Base-by-base conservation (phyloP, 2,329 filamentous ascomycete genomes). In the Dactylellina parvicollis region DNA sequence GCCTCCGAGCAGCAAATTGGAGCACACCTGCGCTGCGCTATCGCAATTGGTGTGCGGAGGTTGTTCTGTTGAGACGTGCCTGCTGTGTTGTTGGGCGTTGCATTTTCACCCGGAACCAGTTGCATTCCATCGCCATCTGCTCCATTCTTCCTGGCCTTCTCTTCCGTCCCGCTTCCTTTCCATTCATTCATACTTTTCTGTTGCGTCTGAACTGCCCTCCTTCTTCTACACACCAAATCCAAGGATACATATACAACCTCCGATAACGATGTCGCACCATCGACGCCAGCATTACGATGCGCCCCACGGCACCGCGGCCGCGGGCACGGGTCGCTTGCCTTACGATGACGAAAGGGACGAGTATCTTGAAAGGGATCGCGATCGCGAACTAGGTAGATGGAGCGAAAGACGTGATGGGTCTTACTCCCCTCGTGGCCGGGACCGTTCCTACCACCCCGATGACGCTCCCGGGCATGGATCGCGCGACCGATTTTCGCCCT, bases 341-440 rank as follows among this genome's bases (percentile, higher is more conserved):
- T 73, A 73, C 47, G 69, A 73, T 36, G 69, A 73, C 16, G 69
- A 73, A n/a, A 55, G 69, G 24, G 69, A 61, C 9, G 56, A 64
- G 26, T 54, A 64, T 34, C 59, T 50, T 49, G 67, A 65, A 28
- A n/a, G 59, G 16, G 67, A 67, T 24, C 61, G 61, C 22, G 70
- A 64, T 44, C 55, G 56, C 22, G 70, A 67, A 8, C 40, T 46
- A 1, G 26, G 24, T 24, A 50, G 70, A 22, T 64, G 69, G 62
- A 69, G 70, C 40, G 61, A 54, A 0, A 44, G 55, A 28, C 61
- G 62, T 16, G 70, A 67, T 44, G 55, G 30, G 7, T 67, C 70
- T 16, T 74, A 67, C 26, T 74, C 70, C 8, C 70, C 70, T 12
- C 70, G 55, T 44, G 55, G 36, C 18, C 70, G 61, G 56, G 60